Conservation (phyloP, 2,329 filamentous ascomycete genomes). For the Neurospora sp. region DNA sequence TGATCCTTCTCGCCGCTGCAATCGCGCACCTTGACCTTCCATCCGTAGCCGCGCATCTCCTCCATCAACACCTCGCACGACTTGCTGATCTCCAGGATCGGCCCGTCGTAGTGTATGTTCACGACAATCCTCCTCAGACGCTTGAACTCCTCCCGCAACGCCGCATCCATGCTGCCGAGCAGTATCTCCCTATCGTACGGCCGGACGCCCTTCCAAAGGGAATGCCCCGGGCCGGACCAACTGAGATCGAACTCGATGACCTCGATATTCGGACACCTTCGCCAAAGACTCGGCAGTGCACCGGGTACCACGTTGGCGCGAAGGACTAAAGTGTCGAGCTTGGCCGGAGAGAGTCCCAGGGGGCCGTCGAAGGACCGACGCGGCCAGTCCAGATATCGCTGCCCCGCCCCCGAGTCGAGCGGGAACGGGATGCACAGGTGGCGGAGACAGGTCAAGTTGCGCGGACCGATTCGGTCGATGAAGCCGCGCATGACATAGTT, state of each 20-base stretch:
- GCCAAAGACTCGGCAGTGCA: not conserved
- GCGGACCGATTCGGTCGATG: conserved; percentile 9
- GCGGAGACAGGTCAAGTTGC: conserved; percentile 6
- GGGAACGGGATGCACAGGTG: conserved; percentile 8
- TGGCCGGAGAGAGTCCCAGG: not conserved
- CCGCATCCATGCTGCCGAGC: not conserved
- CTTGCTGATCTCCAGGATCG: not conserved
- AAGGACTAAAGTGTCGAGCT: not conserved
- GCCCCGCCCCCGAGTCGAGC: not conserved
- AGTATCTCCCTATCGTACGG: not conserved
- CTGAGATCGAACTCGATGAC: conserved; percentile 5
- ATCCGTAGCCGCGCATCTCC: not conserved
- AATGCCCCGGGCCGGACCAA: not conserved
- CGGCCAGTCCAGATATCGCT: not conserved
- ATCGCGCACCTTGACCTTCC: not conserved
- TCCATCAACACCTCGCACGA: not conserved
- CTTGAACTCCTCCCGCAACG: not conserved
- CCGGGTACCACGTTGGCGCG: not conserved
- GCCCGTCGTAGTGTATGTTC: not conserved
- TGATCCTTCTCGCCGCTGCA: not conserved
- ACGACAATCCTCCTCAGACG: not conserved
- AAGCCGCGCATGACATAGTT: conserved; percentile 12
- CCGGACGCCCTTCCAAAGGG: not conserved
- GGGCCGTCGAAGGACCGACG: not conserved
- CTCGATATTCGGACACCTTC: conserved; percentile 1